Percentiles rank a stretch among this genome's conserved stretches.
Conservation (phyloP, 1,284 basidiomycete species). For the Jaminaea rosea region DNA sequence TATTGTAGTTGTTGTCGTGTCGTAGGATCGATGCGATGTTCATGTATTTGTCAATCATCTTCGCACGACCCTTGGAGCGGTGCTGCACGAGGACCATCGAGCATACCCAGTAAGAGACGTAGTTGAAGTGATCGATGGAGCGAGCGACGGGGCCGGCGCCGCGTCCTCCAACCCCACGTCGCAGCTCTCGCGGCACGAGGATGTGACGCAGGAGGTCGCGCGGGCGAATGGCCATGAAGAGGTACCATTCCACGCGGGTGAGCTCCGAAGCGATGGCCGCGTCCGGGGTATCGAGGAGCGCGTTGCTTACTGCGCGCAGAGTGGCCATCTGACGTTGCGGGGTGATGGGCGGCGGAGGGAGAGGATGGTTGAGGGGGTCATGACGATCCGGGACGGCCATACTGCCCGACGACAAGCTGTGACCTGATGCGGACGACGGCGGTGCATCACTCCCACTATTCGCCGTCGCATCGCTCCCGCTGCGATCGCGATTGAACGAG, state of each 20-base stretch:
- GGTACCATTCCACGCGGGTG: conserved; percentile 32
- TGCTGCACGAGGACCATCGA: conserved; percentile 37
- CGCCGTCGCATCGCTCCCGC: conserved; percentile 5
- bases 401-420: not conserved
- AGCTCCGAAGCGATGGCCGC: conserved; percentile 30
- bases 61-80: conserved; percentile 31
- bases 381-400: not conserved
- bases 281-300: conserved; percentile 28
- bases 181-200: conserved; percentile 22
- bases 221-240: conserved; percentile 32
- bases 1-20: conserved; percentile 37
- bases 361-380: not conserved
- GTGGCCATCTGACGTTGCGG: not conserved
- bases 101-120: conserved; percentile 38
- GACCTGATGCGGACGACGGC: not conserved
- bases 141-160: conserved; percentile 26
- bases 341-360: not conserved
- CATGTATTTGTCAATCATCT: conserved; percentile 40
- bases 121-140: conserved; percentile 40
- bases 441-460: no score
- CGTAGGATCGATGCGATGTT: conserved; percentile 33
- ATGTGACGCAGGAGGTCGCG: conserved; percentile 37
- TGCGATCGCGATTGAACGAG: not conserved
- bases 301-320: conserved; percentile 29
- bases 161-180: no score